These are phyloP conservation scores for Aspergillus nidulans DNA, from an alignment of 495 filamentous ascomycete genomes.

Conservation along the genomic window DNA sequence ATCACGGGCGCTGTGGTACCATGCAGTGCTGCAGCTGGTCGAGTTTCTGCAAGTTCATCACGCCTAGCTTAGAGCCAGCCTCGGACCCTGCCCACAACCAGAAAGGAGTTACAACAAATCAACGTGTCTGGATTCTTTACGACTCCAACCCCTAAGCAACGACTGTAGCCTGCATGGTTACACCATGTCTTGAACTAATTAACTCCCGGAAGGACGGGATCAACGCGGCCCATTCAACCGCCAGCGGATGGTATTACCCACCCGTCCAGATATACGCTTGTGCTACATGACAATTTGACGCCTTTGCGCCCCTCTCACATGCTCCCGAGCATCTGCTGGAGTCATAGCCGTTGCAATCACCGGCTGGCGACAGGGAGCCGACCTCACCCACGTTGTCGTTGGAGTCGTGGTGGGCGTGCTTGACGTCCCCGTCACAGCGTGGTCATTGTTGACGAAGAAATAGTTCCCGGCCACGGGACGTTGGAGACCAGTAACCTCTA, in stretches of 20 bases:
- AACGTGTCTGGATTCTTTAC: not conserved
- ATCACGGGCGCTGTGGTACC: constrained; percentile 3
- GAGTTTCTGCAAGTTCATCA: constrained; percentile 5
- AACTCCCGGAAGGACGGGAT: constrained; percentile 6
- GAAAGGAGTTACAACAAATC: not conserved
- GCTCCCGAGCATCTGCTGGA: not conserved
- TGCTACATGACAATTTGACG: constrained; percentile 12
- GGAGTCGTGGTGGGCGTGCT: constrained; percentile 13
- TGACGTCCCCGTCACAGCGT: not conserved
- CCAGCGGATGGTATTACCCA: constrained; percentile 5
- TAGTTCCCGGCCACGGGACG: constrained; percentile 33
- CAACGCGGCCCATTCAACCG: not conserved
- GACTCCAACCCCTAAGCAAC: not conserved
- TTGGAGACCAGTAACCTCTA: constrained; percentile 23
- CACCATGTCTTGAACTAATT: not conserved
- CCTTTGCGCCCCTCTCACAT: constrained; percentile 13
- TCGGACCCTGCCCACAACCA: not conserved
- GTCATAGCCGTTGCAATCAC: constrained; percentile 2
- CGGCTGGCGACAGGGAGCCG: constrained; percentile 7
- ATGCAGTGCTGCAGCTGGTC: not conserved
- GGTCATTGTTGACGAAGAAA: constrained; percentile 28
- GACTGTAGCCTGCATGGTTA: not conserved
- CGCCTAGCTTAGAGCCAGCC: not conserved
- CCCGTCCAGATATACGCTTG: not conserved
- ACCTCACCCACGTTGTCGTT: constrained; percentile 8